These are phyloP conservation scores for Bocquillonia castaneifolia DNA, from an alignment of 441 rosid genomes.

Conservation along the genomic window DNA sequence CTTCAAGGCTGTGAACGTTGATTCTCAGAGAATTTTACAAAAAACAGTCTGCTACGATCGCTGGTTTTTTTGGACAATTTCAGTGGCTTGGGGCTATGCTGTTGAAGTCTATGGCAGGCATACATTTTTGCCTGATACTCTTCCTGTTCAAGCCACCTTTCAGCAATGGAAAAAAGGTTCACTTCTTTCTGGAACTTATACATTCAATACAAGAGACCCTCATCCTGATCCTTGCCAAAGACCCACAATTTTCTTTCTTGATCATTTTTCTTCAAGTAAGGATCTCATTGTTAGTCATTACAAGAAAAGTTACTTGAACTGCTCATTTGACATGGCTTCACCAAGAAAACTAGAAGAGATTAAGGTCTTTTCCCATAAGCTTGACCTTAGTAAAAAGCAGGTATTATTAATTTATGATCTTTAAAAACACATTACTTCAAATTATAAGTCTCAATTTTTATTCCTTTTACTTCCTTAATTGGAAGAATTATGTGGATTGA, in stretches of 20 bases:
- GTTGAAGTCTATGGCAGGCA: conserved; percentile 58
- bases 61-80: conserved; percentile 80
- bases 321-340: conserved; percentile 41
- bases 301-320: conserved; percentile 43
- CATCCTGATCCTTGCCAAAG: conserved; percentile 60
- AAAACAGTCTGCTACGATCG: conserved; percentile 82
- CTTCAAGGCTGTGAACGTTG: conserved; percentile 44
- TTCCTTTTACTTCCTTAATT: no score
- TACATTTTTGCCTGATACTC: conserved; percentile 42
- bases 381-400: conserved; percentile 52
- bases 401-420: conserved; percentile 30
- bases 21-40: conserved; percentile 69
- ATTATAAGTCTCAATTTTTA: no score
- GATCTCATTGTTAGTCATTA: conserved; percentile 40
- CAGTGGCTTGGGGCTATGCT: conserved; percentile 88
- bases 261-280: conserved; percentile 27
- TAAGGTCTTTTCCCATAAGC: conserved; percentile 55
- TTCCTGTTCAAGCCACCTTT: conserved; percentile 59
- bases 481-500: no score
- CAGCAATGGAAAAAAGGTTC: conserved; percentile 47
- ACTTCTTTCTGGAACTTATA: conserved; percentile 38
- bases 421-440: no score
- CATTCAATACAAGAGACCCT: conserved; percentile 46
- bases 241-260: conserved; percentile 65
- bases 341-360: conserved; percentile 59